Conservation (phyloP, 2,329 filamentous ascomycete genomes). For the Xylariomycetidae sp. region DNA sequence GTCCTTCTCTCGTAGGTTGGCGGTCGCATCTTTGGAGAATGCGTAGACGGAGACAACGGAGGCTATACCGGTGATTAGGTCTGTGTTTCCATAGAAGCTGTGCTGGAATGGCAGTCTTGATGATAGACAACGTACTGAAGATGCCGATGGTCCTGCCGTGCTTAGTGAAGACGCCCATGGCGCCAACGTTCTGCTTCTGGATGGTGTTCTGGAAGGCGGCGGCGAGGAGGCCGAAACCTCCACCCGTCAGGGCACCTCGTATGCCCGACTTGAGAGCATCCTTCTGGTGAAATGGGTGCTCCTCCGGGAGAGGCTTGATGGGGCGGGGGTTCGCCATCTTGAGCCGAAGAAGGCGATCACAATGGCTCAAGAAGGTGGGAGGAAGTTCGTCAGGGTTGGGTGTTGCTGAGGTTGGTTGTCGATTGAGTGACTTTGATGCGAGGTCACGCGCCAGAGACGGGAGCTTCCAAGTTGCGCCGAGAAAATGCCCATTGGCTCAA, state of each 20-base stretch:
- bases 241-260: constrained; percentile 59
- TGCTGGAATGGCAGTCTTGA: constrained; percentile 1
- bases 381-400: neutral
- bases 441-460: constrained; percentile 3
- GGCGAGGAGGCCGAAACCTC: constrained; percentile 61
- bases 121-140: constrained; percentile 34
- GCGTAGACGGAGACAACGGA: constrained; percentile 69
- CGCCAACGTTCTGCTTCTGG: constrained; percentile 73
- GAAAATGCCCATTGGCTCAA: constrained; percentile 7
- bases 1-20: constrained; percentile 81
- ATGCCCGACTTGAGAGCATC: constrained; percentile 66
- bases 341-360: constrained; percentile 17
- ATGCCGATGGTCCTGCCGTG: constrained; percentile 67
- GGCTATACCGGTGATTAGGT: constrained; percentile 38
- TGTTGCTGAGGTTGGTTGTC: constrained; percentile 1
- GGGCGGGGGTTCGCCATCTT: constrained; percentile 28
- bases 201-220: constrained; percentile 84
- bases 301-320: constrained; percentile 22
- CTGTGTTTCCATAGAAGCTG: neutral
- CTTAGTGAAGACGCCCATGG: constrained; percentile 72
- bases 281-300: constrained; percentile 59
- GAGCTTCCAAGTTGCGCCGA: constrained; percentile 3
- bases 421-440: constrained; percentile 12
- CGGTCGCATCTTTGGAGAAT: constrained; percentile 69
- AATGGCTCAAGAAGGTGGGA: constrained; percentile 6